Percentiles rank a stretch among this genome's conserved stretches.
Evolutionary conservation across 75 land plant genomes (phyloP).

Genomic region (Ceratopteris richardii): DNA sequence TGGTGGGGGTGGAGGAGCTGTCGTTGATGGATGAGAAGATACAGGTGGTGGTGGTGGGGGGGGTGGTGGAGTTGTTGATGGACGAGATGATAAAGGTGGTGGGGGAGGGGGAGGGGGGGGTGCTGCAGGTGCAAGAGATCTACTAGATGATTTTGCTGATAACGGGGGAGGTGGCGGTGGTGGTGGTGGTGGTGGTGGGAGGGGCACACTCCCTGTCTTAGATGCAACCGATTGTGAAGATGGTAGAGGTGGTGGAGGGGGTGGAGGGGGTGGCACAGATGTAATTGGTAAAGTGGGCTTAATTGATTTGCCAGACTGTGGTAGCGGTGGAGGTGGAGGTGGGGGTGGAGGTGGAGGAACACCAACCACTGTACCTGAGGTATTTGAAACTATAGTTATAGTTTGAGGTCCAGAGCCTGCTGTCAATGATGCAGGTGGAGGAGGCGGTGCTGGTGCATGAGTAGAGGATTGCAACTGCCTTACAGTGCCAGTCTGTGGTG

Average conservation of each 20-base stretch:
- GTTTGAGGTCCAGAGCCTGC: slow-evolving; percentile 11
- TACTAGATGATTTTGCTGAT: slow-evolving; percentile 2
- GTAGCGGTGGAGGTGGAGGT: slow-evolving; percentile 18
- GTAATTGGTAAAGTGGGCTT: slow-evolving; percentile 21
- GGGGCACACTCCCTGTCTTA: neutral
- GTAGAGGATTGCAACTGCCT: no score
- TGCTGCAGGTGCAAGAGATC: slow-evolving; percentile 11
- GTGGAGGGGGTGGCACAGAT: slow-evolving; percentile 15
- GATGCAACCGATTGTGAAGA: slow-evolving; percentile 4
- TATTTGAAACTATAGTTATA: neutral
- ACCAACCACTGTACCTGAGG: neutral
- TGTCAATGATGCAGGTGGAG: slow-evolving; percentile 15
- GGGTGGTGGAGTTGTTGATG: slow-evolving; percentile 8
- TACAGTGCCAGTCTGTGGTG: no score
- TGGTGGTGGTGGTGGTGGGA: slow-evolving; percentile 14
- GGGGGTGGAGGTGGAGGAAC: slow-evolving; percentile 28
- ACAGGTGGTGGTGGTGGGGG: slow-evolving; percentile 29
- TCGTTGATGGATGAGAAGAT: slow-evolving; percentile 5
- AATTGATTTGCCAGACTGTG: slow-evolving; percentile 1
- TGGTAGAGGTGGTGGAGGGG: slow-evolving; percentile 6
- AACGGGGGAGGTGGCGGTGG: slow-evolving; percentile 11
- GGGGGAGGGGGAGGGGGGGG: slow-evolving; percentile 43
- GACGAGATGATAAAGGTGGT: slow-evolving; percentile 8
- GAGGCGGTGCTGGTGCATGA: slow-evolving; percentile 19
- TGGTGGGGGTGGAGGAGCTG: slow-evolving; percentile 30